Conservation (phyloP, 2,329 filamentous ascomycete genomes). For the Cadophora luteo-olivacea region DNA sequence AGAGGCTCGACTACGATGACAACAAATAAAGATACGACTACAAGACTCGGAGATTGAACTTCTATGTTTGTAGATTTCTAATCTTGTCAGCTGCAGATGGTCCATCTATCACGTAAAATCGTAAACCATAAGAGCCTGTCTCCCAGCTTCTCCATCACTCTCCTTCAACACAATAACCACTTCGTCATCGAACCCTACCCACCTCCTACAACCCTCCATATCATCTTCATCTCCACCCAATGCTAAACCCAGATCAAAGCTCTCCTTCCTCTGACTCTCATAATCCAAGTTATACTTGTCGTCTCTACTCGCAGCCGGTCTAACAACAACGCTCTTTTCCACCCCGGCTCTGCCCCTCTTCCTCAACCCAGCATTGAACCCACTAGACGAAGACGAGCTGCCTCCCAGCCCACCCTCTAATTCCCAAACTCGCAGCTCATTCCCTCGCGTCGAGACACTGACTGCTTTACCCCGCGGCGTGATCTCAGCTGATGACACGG, state of each 20-base stretch:
- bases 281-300: not conserved
- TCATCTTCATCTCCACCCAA: slow-evolving; percentile 22
- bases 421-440: slow-evolving; percentile 71
- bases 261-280: not conserved
- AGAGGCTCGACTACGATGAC: not conserved
- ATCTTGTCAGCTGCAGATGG: not conserved
- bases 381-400: slow-evolving; percentile 8
- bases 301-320: not conserved
- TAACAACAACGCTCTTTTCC: slow-evolving; percentile 18
- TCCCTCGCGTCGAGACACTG: slow-evolving; percentile 67
- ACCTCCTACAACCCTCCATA: slow-evolving; percentile 48
- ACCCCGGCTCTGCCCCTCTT: slow-evolving; percentile 34
- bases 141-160: slow-evolving; percentile 57
- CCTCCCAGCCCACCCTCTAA: slow-evolving; percentile 61
- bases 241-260: not conserved
- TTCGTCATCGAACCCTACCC: slow-evolving; percentile 76
- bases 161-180: slow-evolving; percentile 71
- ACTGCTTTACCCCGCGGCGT: slow-evolving; percentile 73
- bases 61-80: not conserved
- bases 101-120: slow-evolving; percentile 65
- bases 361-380: not conserved
- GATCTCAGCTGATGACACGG: slow-evolving; percentile 72
- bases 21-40: not conserved
- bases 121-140: slow-evolving; percentile 69
- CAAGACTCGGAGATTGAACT: not conserved